A percentile compares a stretch with the other conserved stretches of the same genome.
phyloP scores from a whole-genome alignment of 192 early-diverging fungal genomes.

The Entomortierella beljakovae region DNA sequence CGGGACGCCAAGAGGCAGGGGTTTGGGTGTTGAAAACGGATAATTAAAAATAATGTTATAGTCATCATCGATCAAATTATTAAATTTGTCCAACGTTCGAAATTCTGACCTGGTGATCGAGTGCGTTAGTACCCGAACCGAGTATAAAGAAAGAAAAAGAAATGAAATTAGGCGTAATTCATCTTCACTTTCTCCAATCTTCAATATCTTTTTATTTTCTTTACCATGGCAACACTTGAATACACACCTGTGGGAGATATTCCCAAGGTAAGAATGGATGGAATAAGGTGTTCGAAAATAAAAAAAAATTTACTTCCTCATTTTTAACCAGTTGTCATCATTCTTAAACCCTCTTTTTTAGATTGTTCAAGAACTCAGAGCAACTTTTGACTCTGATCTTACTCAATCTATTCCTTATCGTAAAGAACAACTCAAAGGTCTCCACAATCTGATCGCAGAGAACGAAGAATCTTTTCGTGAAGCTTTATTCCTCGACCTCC shows the following conservation, averaged over 20 bases:
- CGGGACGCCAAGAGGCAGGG: no score
- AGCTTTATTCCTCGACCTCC: constrained; percentile 68
- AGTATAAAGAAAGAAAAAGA: no score
- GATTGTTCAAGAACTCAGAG: constrained; percentile 50
- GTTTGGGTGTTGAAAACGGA: no score
- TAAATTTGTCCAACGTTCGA: no score
- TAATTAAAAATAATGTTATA: no score
- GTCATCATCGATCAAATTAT: no score
- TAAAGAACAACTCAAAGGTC: constrained; percentile 70
- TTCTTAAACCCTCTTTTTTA: not conserved
- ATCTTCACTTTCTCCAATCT: not conserved
- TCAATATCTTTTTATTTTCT: not conserved
- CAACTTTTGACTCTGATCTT: constrained; percentile 51
- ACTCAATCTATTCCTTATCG: constrained; percentile 61
- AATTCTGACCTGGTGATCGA: no score
- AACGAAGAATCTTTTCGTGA: constrained; percentile 67
- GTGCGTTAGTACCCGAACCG: no score
- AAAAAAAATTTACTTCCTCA: not conserved
- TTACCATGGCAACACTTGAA: constrained; percentile 13
- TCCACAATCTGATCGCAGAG: constrained; percentile 70
- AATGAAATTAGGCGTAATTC: no score
- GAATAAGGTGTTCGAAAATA: no score
- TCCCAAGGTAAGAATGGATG: constrained; percentile 18
- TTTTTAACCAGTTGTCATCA: no score
- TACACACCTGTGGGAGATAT: constrained; percentile 32